phyloP scores from a whole-genome alignment of 176 grass and related monocot species.

The Phoenix dactylifera region DNA sequence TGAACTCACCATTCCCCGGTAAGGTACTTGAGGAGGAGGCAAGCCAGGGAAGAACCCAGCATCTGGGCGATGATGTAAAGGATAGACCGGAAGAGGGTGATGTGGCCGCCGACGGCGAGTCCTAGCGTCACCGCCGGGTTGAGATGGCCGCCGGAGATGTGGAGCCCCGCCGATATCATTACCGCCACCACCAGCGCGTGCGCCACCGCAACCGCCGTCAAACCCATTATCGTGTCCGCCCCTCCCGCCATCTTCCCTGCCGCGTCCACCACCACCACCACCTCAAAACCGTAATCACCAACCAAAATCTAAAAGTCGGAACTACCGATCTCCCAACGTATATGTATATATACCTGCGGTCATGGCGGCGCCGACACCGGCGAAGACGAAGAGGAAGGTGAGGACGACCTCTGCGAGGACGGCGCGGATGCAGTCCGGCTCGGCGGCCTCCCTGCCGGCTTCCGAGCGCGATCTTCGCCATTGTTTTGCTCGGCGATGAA shows the following conservation, averaged over 20 bases:
- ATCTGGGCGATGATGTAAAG: slow-evolving; percentile 61
- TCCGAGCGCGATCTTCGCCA: slow-evolving; percentile 69
- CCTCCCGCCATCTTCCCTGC: slow-evolving; percentile 57
- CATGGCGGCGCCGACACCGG: slow-evolving; percentile 73
- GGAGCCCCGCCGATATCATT: slow-evolving; percentile 68
- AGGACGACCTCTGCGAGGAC: slow-evolving; percentile 68
- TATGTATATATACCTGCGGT: slow-evolving; percentile 27
- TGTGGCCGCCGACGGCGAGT: slow-evolving; percentile 50
- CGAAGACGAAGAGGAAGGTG: slow-evolving; percentile 94
- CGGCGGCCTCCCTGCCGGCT: slow-evolving; percentile 41
- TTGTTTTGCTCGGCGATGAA: neutral
- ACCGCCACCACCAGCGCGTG: slow-evolving; percentile 66
- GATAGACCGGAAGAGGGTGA: slow-evolving; percentile 57
- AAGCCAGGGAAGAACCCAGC: slow-evolving; percentile 40
- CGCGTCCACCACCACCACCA: too few species aligned
- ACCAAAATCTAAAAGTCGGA: too few species aligned
- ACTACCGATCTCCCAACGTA: too few species aligned
- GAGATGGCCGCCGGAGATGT: slow-evolving; percentile 78
- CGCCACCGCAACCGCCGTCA: slow-evolving; percentile 66
- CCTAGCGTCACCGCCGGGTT: slow-evolving; percentile 77
- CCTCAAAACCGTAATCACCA: too few species aligned
- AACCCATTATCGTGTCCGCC: slow-evolving; percentile 43
- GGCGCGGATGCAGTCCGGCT: slow-evolving; percentile 52
- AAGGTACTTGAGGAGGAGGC: slow-evolving; percentile 67
- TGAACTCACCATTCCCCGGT: slow-evolving; percentile 25